Evolutionary conservation across 176 grass and related monocot genomes (phyloP).

Genomic region (Leersia perrieri): DNA sequence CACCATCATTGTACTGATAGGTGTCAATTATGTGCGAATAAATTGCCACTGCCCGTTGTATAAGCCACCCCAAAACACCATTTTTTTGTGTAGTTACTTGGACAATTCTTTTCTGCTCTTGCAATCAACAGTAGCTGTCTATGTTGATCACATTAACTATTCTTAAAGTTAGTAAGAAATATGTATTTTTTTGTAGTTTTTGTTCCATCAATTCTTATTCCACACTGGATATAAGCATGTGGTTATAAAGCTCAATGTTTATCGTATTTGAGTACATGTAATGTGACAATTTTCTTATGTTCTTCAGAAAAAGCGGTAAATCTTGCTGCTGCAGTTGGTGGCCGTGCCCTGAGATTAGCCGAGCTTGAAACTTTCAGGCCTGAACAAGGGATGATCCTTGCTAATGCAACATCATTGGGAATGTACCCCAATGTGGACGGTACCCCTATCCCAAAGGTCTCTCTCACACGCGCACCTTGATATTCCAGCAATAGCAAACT

Average conservation of each 20-base stretch:
- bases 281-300: conserved; percentile 12
- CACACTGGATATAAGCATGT: conserved; percentile 6
- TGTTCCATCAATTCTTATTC: neutral
- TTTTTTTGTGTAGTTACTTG: neutral
- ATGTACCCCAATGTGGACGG: conserved; percentile 90
- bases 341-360: conserved; percentile 64
- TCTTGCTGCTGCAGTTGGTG: conserved; percentile 75
- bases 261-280: conserved; percentile 4
- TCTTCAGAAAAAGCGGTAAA: conserved; percentile 73
- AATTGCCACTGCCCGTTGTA: neutral
- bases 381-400: conserved; percentile 88
- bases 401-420: conserved; percentile 94
- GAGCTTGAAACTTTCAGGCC: conserved; percentile 82
- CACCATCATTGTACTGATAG: neutral
- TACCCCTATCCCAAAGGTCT: conserved; percentile 85
- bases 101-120: conserved; percentile 6
- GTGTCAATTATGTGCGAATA: neutral
- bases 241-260: conserved; percentile 7
- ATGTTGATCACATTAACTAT: neutral
- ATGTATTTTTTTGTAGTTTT: neutral
- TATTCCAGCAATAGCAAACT: conserved; percentile 14
- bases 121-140: neutral
- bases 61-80: neutral
- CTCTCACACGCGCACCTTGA: neutral
- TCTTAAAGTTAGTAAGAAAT: neutral